Conservation (phyloP, 352 stramenopile genomes). For the Globisporangium perplexum region DNA sequence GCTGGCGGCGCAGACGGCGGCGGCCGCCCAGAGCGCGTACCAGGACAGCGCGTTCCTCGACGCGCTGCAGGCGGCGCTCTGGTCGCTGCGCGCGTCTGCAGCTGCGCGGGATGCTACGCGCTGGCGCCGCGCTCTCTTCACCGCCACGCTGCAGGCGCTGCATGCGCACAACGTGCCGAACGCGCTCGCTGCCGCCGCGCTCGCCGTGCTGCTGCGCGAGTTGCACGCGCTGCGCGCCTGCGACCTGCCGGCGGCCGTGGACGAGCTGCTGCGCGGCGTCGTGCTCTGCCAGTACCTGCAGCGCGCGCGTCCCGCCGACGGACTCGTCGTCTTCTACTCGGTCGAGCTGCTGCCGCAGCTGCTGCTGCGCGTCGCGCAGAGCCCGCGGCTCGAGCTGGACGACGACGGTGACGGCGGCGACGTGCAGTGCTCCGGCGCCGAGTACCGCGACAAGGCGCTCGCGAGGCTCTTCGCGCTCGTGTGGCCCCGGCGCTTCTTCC, state of each 20-base stretch:
- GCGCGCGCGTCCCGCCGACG: constrained; percentile 12
- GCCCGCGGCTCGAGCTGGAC: constrained; percentile 17
- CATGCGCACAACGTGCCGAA: constrained; percentile 21
- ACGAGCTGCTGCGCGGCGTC: constrained; percentile 29
- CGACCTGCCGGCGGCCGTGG: constrained; percentile 22
- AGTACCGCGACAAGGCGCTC: constrained; percentile 23
- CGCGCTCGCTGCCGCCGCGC: constrained; percentile 14
- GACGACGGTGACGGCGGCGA: constrained; percentile 13
- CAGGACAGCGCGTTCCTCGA: constrained; percentile 22
- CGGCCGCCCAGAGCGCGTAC: constrained; percentile 25
- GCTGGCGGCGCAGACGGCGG: constrained; percentile 13
- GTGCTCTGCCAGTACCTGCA: constrained; percentile 20
- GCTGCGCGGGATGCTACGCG: constrained; percentile 16
- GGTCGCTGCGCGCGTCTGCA: constrained; percentile 18
- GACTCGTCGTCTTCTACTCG: constrained; percentile 27
- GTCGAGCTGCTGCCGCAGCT: constrained; percentile 42
- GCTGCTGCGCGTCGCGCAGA: constrained; percentile 26
- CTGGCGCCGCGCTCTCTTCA: constrained; percentile 19
- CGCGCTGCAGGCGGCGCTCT: constrained; percentile 32
- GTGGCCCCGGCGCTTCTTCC: constrained; percentile 41
- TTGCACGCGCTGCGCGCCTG: constrained; percentile 26
- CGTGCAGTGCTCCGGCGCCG: constrained; percentile 18
- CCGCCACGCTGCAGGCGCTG: constrained; percentile 18
- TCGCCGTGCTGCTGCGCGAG: constrained; percentile 24
- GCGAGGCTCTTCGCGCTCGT: constrained; percentile 26